These are phyloP conservation scores for Platanthera guangdongensis DNA, from an alignment of 106 monocot genomes.

Conservation along the genomic window DNA sequence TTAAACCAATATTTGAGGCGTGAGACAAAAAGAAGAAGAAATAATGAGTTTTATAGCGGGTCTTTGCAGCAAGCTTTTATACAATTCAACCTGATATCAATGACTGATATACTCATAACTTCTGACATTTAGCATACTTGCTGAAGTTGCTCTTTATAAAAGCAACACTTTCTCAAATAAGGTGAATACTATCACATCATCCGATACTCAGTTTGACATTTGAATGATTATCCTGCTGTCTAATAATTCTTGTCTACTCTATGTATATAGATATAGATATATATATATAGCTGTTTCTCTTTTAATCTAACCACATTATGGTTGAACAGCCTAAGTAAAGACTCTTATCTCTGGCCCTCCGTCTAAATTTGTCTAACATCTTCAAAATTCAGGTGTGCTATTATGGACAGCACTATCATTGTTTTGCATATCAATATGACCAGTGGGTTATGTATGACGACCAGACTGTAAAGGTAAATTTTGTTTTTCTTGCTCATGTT, in stretches of 20 bases:
- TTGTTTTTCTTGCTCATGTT: not conserved
- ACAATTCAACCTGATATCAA: no score
- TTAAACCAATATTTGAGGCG: no score
- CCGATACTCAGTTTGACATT: not conserved
- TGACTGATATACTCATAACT: no score
- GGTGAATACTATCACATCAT: no score
- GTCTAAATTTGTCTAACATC: not conserved
- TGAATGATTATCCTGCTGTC: not conserved
- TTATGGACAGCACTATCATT: constrained; percentile 90
- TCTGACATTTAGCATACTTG: no score
- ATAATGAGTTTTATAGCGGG: no score
- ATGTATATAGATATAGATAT: not conserved
- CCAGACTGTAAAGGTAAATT: constrained; percentile 68
- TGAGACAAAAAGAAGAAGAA: no score
- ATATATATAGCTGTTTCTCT: not conserved
- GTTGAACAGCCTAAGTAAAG: not conserved
- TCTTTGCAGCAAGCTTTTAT: no score
- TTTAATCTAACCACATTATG: not conserved
- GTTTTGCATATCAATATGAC: constrained; percentile 64
- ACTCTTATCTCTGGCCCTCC: not conserved
- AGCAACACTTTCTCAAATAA: no score
- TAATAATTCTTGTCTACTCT: not conserved
- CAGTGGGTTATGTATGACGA: constrained; percentile 88
- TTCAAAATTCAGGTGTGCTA: constrained; percentile 62
- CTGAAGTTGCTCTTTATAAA: no score